A percentile compares a stretch with the other conserved stretches of the same genome.
These are phyloP conservation scores for Ceratobasidium papillatum DNA, from an alignment of 1,284 basidiomycete species.

Conservation along the genomic window DNA sequence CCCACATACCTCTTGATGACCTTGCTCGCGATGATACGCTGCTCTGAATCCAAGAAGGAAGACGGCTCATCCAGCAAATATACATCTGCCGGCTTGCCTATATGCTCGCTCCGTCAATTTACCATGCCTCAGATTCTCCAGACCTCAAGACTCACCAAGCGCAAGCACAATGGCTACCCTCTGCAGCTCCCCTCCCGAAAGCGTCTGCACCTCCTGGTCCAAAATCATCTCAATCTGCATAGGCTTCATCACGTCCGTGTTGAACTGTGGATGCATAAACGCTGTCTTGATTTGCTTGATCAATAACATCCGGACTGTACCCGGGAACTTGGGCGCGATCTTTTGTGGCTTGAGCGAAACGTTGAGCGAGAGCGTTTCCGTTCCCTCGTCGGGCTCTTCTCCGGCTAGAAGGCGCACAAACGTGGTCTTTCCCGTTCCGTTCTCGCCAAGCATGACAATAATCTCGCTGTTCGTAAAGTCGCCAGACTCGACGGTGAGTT, in stretches of 20 bases:
- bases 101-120: slow-evolving; percentile 7
- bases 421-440: slow-evolving; percentile 97
- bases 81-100: slow-evolving; percentile 82
- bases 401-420: slow-evolving; percentile 93
- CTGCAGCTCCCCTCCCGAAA: slow-evolving; percentile 96
- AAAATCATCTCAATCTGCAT: slow-evolving; percentile 93
- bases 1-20: slow-evolving; percentile 86
- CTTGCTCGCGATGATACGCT: slow-evolving; percentile 96
- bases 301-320: slow-evolving; percentile 90
- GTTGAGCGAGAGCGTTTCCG: slow-evolving; percentile 78
- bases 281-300: slow-evolving; percentile 92
- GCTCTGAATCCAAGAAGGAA: slow-evolving; percentile 91
- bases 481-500: slow-evolving; percentile 87
- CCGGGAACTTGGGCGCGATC: slow-evolving; percentile 94
- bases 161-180: slow-evolving; percentile 93
- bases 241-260: slow-evolving; percentile 94
- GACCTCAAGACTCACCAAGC: slow-evolving; percentile 61
- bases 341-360: slow-evolving; percentile 97
- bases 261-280: slow-evolving; percentile 98
- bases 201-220: slow-evolving; percentile 95
- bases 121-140: neutral
- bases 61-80: slow-evolving; percentile 84
- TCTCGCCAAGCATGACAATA: slow-evolving; percentile 97
- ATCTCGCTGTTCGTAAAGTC: slow-evolving; percentile 96
- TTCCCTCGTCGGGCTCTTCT: slow-evolving; percentile 83